Evolutionary conservation across 352 stramenopile species (phyloP).

Genomic region (Pythium grandisporangium): DNA sequence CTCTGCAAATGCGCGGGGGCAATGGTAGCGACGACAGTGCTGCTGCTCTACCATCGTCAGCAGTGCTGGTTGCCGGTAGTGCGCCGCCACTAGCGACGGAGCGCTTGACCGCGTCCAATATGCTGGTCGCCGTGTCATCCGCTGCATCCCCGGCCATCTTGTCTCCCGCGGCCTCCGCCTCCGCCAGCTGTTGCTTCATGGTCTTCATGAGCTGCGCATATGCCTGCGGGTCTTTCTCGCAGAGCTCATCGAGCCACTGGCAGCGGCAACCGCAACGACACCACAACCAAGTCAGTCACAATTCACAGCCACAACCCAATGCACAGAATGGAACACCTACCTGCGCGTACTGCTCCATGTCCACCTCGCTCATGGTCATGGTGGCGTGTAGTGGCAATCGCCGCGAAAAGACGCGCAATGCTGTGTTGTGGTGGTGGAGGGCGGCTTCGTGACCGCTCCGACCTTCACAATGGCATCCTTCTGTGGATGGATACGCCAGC

Average conservation of each 20-base stretch:
- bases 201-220: constrained; percentile 55
- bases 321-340: constrained; percentile 17
- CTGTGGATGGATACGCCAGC: neutral
- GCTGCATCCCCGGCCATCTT: no score
- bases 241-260: constrained; percentile 66
- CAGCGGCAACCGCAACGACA: no score
- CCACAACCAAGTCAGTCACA: neutral
- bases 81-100: no score
- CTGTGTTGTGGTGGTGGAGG: no score
- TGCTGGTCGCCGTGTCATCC: no score
- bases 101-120: constrained; percentile 62
- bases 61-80: no score
- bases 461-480: no score
- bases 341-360: constrained; percentile 67
- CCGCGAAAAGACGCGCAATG: constrained; percentile 9
- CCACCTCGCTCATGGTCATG: constrained; percentile 35
- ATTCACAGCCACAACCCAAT: neutral
- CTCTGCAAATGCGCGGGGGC: no score
- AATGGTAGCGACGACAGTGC: no score
- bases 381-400: neutral
- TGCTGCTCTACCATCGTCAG: no score
- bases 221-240: constrained; percentile 51
- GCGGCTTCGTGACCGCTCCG: no score
- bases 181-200: constrained; percentile 52
- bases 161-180: constrained; percentile 7